Evolutionary conservation across 441 rosid genomes (phyloP).

Genomic region (Cnidoscolus chayamansa): DNA sequence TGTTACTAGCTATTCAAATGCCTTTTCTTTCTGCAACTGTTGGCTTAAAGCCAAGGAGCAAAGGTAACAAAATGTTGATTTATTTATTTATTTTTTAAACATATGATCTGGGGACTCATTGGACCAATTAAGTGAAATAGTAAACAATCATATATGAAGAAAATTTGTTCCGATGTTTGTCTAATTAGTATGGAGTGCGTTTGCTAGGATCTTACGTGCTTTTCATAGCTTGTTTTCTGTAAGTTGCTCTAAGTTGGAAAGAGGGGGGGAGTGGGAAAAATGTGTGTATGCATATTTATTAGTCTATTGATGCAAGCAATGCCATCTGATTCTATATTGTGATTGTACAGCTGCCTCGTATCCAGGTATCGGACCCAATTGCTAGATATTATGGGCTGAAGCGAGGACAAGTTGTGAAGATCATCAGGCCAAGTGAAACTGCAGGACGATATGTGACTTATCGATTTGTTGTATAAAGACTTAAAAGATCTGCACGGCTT

Average conservation of each 20-base stretch:
- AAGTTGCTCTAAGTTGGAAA: background rate
- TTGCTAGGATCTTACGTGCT: background rate
- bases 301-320: background rate
- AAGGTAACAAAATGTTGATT: background rate
- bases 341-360: conserved; percentile 69
- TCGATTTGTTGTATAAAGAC: conserved; percentile 60
- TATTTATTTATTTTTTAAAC: too few relatives aligned
- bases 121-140: background rate
- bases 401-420: conserved; percentile 96
- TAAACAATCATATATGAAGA: background rate
- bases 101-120: background rate
- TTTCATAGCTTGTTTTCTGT: background rate
- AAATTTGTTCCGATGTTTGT: background rate
- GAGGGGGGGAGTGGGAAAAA: background rate
- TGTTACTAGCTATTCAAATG: background rate
- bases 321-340: conserved; percentile 13
- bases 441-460: conserved; percentile 93
- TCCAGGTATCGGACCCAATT: conserved; percentile 82
- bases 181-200: background rate
- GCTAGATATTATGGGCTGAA: conserved; percentile 88
- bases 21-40: background rate
- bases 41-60: background rate
- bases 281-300: background rate
- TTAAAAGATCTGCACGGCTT: background rate
- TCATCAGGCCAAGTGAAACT: conserved; percentile 88